A percentile compares a stretch with the other conserved stretches of the same genome.
These are phyloP conservation scores for Cicer chorassanicum DNA, from an alignment of 306 rosid genomes.

Conservation along the genomic window DNA sequence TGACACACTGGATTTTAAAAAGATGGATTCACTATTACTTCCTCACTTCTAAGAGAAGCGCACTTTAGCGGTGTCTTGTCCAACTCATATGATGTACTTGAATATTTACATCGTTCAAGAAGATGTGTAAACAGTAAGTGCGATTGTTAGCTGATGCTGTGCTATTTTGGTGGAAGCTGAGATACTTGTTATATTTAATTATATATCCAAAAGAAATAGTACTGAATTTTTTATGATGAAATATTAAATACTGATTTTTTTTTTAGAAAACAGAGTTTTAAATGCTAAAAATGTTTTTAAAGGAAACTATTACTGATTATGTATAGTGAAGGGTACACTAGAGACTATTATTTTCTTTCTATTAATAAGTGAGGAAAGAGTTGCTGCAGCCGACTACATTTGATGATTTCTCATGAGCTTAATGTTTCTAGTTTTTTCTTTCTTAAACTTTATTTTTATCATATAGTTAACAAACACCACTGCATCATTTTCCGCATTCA, in stretches of 20 bases:
- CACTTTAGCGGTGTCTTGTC: neutral
- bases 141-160: slow-evolving; percentile 14
- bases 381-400: slow-evolving; percentile 3
- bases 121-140: slow-evolving; percentile 16
- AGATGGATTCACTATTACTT: slow-evolving; percentile 4
- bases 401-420: neutral
- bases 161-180: slow-evolving; percentile 17
- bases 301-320: slow-evolving; percentile 21
- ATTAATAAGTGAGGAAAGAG: neutral
- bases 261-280: neutral
- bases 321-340: slow-evolving; percentile 3
- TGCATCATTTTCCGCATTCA: neutral
- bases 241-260: neutral
- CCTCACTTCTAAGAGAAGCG: neutral
- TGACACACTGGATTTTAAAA: neutral
- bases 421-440: neutral
- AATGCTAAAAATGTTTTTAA: neutral
- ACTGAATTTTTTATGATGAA: slow-evolving; percentile 1
- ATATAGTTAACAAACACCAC: slow-evolving; percentile 17
- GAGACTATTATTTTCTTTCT: neutral
- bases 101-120: slow-evolving; percentile 8
- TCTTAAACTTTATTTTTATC: neutral
- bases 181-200: neutral
- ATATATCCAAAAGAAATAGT: neutral
- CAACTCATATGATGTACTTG: slow-evolving; percentile 5